These are phyloP conservation scores for Gonapodya prolifera DNA, from an alignment of 192 early-diverging fungal genomes.

Conservation along the genomic window DNA sequence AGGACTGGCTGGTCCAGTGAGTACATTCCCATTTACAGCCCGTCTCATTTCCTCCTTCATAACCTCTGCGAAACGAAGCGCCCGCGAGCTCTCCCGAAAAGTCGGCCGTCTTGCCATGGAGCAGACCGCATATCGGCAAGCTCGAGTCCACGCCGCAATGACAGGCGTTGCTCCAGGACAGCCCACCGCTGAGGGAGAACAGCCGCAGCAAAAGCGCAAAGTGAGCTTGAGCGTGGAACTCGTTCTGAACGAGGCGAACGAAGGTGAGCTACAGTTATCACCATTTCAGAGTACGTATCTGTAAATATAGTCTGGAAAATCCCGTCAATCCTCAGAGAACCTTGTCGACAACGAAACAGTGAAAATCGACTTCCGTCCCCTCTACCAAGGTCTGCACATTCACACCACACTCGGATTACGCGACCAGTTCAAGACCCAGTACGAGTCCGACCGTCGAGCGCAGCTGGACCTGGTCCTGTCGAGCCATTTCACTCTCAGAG, in stretches of 20 bases:
- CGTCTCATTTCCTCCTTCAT: neutral
- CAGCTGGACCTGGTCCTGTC: constrained; percentile 57
- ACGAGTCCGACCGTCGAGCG: constrained; percentile 79
- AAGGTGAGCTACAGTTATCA: constrained; percentile 28
- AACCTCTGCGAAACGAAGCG: constrained; percentile 16
- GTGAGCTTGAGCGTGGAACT: constrained; percentile 40
- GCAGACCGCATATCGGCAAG: constrained; percentile 56
- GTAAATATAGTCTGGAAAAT: no score
- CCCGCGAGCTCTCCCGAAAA: constrained; percentile 66
- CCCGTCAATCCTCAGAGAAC: constrained; percentile 32
- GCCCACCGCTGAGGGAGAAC: neutral
- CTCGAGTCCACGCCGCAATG: neutral
- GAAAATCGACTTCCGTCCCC: constrained; percentile 81
- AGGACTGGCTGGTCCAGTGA: constrained; percentile 81
- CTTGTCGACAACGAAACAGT: constrained; percentile 53
- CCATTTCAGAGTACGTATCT: neutral
- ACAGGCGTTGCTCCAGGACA: neutral
- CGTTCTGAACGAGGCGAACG: constrained; percentile 71
- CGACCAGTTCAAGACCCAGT: constrained; percentile 69
- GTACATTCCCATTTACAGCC: neutral
- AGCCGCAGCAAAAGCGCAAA: neutral
- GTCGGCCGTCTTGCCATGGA: constrained; percentile 78
- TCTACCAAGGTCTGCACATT: constrained; percentile 94
- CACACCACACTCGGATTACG: constrained; percentile 85
- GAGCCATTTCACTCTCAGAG: constrained; percentile 52